Base-by-base conservation (phyloP, 768 basidiomycete genomes). In the Suillus americanus region DNA sequence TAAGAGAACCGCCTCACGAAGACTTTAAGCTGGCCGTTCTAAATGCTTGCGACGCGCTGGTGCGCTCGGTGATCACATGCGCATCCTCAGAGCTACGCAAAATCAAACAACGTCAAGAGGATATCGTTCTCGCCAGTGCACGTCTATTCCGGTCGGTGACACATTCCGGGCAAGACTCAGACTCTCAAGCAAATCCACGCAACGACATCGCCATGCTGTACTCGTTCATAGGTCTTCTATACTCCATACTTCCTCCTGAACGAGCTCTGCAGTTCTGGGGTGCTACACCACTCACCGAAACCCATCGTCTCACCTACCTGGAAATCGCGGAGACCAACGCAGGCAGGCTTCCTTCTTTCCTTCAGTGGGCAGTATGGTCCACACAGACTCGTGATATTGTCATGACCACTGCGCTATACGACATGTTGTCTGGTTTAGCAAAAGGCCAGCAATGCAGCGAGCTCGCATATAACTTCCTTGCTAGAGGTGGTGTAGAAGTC, bases 361-460 rank as follows among this genome's bases (percentile, higher is more conserved):
- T 97, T 56, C 91, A 94, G 64, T 97, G 94, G 95, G 92, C 92
- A 0, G 86, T 92, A 10, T 91, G 90, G 90, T 91, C 90, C 1
- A 91, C 92, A 1, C 88, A 93, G 63, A 81, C 85, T 5, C 85
- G 89, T 65, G 91, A 94, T 65, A 71, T 84, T 7, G 85, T 85
- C 1, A 89, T 94, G 86, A 82, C 89, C 46, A 88, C 87, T 68
- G 91, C 92, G 0, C 76, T 95, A 60, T 95, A 94, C 72, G 92
- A 96, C 69, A 96, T 96, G 95, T 79, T 97, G 37, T 81, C 85
- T 9, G 93, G 95, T 25, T 81, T 96, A 33, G 85, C 93, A 3
- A 89, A 90, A 60, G 95, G 95, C 0, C 89, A 90, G 64, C 89
- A 90, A 68, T 92, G 92, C 70, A 93, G 92, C 68, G 91, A 94